phyloP scores from a whole-genome alignment of 2,329 filamentous ascomycete genomes.

The Botrytis pseudocinerea region DNA sequence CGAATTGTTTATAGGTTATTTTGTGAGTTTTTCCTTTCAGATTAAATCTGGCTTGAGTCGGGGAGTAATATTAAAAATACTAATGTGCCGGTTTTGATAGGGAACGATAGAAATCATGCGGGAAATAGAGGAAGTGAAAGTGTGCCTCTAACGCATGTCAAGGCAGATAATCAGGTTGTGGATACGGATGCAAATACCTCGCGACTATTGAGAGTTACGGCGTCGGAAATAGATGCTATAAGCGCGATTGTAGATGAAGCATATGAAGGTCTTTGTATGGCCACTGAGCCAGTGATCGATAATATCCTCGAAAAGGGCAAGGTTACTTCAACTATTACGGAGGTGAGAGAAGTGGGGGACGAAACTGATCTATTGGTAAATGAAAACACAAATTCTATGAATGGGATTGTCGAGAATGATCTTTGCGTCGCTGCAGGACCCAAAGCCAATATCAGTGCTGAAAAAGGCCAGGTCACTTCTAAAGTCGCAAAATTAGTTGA shows the following conservation, averaged over 20 bases:
- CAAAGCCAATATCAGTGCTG: neutral
- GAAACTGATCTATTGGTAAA: neutral
- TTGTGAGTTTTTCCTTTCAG: neutral
- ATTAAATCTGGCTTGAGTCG: no score
- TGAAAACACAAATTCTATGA: neutral
- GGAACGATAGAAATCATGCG: neutral
- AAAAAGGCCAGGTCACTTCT: neutral
- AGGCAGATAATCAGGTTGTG: no score
- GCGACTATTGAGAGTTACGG: neutral
- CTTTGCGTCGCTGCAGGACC: neutral
- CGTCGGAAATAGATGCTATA: constrained; percentile 3
- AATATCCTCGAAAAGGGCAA: neutral
- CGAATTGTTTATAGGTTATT: constrained; percentile 8
- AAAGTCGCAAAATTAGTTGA: neutral
- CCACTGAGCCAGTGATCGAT: neutral
- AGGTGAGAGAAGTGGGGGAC: neutral
- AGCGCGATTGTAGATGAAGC: constrained; percentile 13
- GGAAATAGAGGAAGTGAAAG: neutral
- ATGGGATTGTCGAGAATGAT: neutral
- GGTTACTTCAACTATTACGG: neutral
- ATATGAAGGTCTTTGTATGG: neutral
- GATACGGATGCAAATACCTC: no score
- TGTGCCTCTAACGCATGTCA: neutral
- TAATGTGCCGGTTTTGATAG: neutral
- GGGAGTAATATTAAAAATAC: neutral